These are phyloP conservation scores for Rhizophora mangle DNA, from an alignment of 345 rosid genomes.

Conservation along the genomic window DNA sequence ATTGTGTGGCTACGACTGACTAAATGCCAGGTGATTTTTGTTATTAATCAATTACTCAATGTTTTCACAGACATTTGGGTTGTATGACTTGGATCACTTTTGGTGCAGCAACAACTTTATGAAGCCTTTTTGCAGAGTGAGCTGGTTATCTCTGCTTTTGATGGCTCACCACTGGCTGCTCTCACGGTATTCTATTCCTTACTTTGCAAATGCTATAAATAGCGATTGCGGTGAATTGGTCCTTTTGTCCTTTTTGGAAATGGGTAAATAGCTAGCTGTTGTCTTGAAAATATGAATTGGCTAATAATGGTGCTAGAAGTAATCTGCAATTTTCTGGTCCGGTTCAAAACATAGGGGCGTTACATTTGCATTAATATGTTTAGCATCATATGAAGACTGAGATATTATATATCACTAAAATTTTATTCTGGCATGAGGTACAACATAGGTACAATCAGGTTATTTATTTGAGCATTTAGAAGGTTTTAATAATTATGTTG, in stretches of 20 bases:
- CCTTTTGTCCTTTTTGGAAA: no score
- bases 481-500: background rate
- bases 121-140: constrained; percentile 91
- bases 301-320: no score
- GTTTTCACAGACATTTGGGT: constrained; percentile 1
- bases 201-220: no score
- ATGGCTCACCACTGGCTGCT: constrained; percentile 97
- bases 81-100: background rate
- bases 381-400: background rate
- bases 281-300: no score
- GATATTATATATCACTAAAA: background rate
- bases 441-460: background rate
- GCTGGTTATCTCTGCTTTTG: constrained; percentile 90
- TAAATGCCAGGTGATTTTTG: constrained; percentile 65
- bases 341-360: background rate
- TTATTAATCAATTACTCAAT: constrained; percentile 5
- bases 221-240: no score
- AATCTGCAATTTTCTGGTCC: background rate
- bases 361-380: background rate
- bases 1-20: constrained; percentile 92
- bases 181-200: constrained; percentile 59
- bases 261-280: no score
- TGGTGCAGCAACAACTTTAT: constrained; percentile 70
- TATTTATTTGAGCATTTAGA: background rate
- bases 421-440: background rate